phyloP scores from a whole-genome alignment of 2,329 filamentous ascomycete species.

The Fusarium pseudonygamai region DNA sequence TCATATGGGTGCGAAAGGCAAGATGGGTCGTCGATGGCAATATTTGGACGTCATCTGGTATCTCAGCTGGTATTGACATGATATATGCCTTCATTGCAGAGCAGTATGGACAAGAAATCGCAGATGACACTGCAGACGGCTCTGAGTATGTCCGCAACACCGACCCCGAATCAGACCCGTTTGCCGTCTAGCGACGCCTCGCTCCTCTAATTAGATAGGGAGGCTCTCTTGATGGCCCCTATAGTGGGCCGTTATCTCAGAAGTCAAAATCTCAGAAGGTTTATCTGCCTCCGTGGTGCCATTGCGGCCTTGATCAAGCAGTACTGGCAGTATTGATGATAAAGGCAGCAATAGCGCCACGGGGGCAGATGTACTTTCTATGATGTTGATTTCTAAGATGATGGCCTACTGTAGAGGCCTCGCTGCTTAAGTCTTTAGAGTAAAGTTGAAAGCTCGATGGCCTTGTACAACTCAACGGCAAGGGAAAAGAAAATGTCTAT shows the following conservation, averaged over 20 bases:
- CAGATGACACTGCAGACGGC: constrained; percentile 56
- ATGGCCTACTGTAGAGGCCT: not conserved
- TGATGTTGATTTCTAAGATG: not conserved
- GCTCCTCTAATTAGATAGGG: too few relatives aligned
- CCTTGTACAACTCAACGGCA: not conserved
- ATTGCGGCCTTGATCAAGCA: too few relatives aligned
- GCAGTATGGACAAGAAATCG: constrained; percentile 61
- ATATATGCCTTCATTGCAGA: constrained; percentile 46
- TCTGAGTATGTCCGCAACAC: constrained; percentile 68
- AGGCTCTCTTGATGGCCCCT: not conserved
- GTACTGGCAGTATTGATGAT: not conserved
- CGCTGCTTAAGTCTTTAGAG: not conserved
- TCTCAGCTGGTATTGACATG: constrained; percentile 57
- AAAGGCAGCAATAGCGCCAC: not conserved
- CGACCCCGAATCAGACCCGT: constrained; percentile 63
- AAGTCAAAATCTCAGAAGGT: too few relatives aligned
- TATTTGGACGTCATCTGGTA: constrained; percentile 69
- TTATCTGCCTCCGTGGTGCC: too few relatives aligned
- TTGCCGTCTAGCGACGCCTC: constrained; percentile 49
- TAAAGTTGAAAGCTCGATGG: not conserved
- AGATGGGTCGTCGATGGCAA: constrained; percentile 70
- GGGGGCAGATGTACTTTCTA: not conserved
- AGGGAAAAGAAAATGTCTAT: not conserved
- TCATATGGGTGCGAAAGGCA: constrained; percentile 65
- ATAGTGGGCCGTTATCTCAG: not conserved